phyloP scores from a whole-genome alignment of 2,329 filamentous ascomycete species.

The Alternaria ethzedia region DNA sequence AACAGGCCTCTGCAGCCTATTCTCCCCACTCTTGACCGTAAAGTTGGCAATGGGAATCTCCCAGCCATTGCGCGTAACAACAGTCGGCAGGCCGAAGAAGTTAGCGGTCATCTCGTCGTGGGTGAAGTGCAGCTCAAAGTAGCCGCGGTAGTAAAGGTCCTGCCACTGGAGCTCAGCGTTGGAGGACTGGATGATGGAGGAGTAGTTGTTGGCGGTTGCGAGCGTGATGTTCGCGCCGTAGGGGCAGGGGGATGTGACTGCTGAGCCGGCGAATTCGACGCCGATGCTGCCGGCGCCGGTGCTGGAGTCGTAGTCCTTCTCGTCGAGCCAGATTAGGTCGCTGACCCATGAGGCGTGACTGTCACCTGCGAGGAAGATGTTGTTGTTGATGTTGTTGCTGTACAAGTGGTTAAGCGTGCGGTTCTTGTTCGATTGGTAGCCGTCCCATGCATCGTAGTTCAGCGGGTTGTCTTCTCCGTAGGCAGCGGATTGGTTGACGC shows the following conservation, averaged over 20 bases:
- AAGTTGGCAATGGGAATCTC: conserved; percentile 75
- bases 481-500: conserved; percentile 57
- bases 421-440: conserved; percentile 74
- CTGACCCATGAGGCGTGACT: conserved; percentile 67
- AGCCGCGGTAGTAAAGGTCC: conserved; percentile 75
- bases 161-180: conserved; percentile 75
- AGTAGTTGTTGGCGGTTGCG: conserved; percentile 55
- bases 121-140: conserved; percentile 68
- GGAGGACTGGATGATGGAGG: conserved; percentile 41
- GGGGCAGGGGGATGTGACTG: conserved; percentile 66
- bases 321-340: conserved; percentile 55
- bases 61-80: conserved; percentile 65
- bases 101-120: conserved; percentile 63
- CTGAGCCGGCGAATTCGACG: conserved; percentile 66
- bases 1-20: conserved; percentile 61
- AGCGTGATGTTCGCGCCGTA: conserved; percentile 66
- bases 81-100: conserved; percentile 69
- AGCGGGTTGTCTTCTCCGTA: conserved; percentile 55
- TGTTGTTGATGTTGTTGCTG: conserved; percentile 73
- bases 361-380: conserved; percentile 75
- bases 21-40: conserved; percentile 68
- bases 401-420: conserved; percentile 71
- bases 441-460: conserved; percentile 68
- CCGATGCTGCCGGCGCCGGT: conserved; percentile 53
- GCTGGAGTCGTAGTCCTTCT: conserved; percentile 47